Evolutionary conservation across 1,284 basidiomycete genomes (phyloP), one percentile per base, ranked within the genome.

Genomic region (Volvariella surrecta): DNA sequence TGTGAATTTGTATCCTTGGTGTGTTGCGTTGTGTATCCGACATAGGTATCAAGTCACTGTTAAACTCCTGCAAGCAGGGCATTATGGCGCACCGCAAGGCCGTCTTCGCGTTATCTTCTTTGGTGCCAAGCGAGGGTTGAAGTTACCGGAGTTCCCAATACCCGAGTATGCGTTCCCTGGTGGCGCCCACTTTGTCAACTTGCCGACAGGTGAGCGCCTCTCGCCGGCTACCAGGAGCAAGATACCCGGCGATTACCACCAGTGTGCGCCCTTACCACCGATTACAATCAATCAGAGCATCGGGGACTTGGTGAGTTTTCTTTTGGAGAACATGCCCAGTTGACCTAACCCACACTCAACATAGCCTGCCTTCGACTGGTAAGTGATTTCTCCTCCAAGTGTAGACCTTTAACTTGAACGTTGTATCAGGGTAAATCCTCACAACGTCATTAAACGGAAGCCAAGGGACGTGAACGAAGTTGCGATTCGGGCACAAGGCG

Each of bases 71-170:
- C 79, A 89, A 58, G 82, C 82, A 8, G 82, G 66, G 0, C 74
- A 84, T 45, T 87, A 85, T 52, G 84, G 86, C 1, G 68, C 78
- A 1, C 85, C 86, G 1, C 86, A 89, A 58, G 57, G 66, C 2
- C 70, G 86, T 1, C 61, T 78, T 28, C 73, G 85, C 0, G 86
- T 89, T 58, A 82, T 89, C 58, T 60, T 86, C 2, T 57, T 85
- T 40, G 85, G 79, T 2, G 73, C 85, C 4, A 62, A 67, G 22
- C 57, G 64, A 2, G 73, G 71, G 0, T 46, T 61, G 38, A 68
- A 70, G 0, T 62, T 88, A 1, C 83, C 85, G 0, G 57, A 68
- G 0, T 56, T 87, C n/a, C 86, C 85, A 0, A 69, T 76, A 42
- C 80, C 83, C 0, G 78, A 81, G 1, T 82, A 89, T 45, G 66